Evolutionary conservation across 139 green algal species (phyloP), one percentile per base, ranked within the genome.

Genomic region (Penium margaritaceum): DNA sequence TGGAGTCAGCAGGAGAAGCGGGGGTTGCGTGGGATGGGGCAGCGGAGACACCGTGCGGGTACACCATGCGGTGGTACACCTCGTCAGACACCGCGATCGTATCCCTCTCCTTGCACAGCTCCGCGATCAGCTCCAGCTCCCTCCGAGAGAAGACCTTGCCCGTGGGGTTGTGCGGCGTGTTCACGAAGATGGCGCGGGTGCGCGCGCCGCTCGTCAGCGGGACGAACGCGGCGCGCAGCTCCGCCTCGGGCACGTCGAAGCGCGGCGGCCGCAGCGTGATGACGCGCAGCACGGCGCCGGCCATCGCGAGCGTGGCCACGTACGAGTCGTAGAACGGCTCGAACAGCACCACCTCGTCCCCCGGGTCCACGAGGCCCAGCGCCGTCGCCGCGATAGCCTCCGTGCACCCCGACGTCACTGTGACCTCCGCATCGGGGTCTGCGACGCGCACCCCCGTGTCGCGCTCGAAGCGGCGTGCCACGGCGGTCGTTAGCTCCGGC

Each of bases 261-360:
- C 58, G n/a, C 39, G 74, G 66, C 15, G 74, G 66, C 24, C 74
- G 47, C 38, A 80, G 64, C 36, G 66, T 69, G 19, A 80, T 67
- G 27, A 43, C 14, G 30, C 63, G 78, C 34, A 80, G 27, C 3
- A 63, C 44, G 7, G 66, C 74, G 27, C 67, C 74, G n/a, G 67
- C 63, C 39, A 80, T 47, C 7, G 65, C 21, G 30, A 69, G 27
- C 17, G 14, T 63, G 3, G 74, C 74, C 15, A 41, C n/a, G 67
- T 80, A 80, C 2, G 74, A 80, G 54, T 80, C 74, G 58, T 80
- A 80, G 54, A 64, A 77, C 29, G 74, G 74, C 36, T 76, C 36
- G 38, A 80, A 71, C 17, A 80, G 21, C 12, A 80, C 43, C 5
- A 80, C 74, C 67, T 80, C 74, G 55, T 80, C 74, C n/a, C 74